Percentiles rank a stretch among this genome's conserved stretches.
phyloP scores from a whole-genome alignment of 2,329 filamentous ascomycete genomes.

The Fusarium pseudocircinatum region DNA sequence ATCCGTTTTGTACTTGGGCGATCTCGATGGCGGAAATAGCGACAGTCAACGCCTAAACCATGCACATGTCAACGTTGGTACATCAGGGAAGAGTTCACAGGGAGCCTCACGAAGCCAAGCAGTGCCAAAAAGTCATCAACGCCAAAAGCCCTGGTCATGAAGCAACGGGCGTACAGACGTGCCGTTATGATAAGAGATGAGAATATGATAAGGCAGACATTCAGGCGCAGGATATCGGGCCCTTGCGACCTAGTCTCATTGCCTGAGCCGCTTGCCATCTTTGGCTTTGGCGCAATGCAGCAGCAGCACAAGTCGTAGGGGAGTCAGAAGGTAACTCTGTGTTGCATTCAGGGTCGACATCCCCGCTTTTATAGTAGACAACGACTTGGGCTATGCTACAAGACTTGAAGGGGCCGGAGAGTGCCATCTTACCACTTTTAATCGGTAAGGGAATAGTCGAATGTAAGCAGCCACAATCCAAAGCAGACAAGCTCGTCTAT shows the following conservation, averaged over 20 bases:
- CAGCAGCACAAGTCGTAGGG: too few species aligned
- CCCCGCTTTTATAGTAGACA: not conserved
- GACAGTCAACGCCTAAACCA: not conserved
- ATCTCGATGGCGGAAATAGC: not conserved
- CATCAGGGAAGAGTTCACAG: fast-evolving
- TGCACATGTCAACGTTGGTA: fast-evolving
- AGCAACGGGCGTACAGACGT: not conserved
- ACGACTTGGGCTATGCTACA: too few species aligned
- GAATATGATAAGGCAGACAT: not conserved
- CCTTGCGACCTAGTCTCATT: not conserved
- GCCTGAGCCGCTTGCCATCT: not conserved
- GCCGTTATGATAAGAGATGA: not conserved
- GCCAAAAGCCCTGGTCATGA: not conserved
- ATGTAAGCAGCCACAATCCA: not conserved
- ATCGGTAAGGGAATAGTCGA: not conserved
- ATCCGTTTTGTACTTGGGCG: not conserved
- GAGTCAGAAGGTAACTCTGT: too few species aligned
- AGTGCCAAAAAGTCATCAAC: not conserved
- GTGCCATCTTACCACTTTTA: fast-evolving
- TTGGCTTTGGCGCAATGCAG: not conserved
- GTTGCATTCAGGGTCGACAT: not conserved
- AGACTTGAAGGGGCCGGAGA: not conserved
- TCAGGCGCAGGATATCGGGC: fast-evolving
- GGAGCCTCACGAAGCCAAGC: not conserved
- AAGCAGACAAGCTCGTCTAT: not conserved